Evolutionary conservation across 805 yeast genomes (phyloP).

Genomic region (Middelhovenomyces tepae): DNA sequence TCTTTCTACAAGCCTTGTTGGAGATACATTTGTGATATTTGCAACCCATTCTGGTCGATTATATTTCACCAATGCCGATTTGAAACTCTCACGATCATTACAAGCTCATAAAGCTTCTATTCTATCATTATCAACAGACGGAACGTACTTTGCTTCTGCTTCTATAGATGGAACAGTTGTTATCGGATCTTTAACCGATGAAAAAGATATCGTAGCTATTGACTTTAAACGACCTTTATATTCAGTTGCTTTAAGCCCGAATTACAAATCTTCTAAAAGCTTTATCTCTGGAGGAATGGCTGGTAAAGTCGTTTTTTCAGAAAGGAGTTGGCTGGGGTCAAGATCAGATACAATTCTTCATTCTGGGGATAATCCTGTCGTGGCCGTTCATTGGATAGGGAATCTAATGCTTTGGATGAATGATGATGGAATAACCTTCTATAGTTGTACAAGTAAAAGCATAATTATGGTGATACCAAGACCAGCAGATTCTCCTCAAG

Average conservation of each 20-base stretch:
- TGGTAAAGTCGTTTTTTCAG: conserved; percentile 68
- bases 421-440: conserved; percentile 67
- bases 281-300: conserved; percentile 87
- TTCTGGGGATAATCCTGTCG: conserved; percentile 58
- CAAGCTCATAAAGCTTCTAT: conserved; percentile 84
- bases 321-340: conserved; percentile 80
- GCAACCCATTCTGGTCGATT: conserved; percentile 87
- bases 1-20: conserved; percentile 58
- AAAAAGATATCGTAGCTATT: conserved; percentile 56
- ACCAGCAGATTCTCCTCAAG: conserved; percentile 48
- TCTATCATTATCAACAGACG: conserved; percentile 63
- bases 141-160: conserved; percentile 69
- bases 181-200: conserved; percentile 58
- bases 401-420: conserved; percentile 75
- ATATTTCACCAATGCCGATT: conserved; percentile 54
- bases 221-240: conserved; percentile 86
- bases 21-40: conserved; percentile 56
- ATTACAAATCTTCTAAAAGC: conserved; percentile 50
- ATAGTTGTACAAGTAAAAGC: conserved; percentile 44
- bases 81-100: conserved; percentile 57
- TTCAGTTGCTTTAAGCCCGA: conserved; percentile 70
- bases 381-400: conserved; percentile 53
- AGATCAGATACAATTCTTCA: conserved; percentile 60
- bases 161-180: conserved; percentile 93
- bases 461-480: conserved; percentile 45